Base-by-base conservation (phyloP, 2,329 filamentous ascomycete genomes). In the Lecanosticta acicola region DNA sequence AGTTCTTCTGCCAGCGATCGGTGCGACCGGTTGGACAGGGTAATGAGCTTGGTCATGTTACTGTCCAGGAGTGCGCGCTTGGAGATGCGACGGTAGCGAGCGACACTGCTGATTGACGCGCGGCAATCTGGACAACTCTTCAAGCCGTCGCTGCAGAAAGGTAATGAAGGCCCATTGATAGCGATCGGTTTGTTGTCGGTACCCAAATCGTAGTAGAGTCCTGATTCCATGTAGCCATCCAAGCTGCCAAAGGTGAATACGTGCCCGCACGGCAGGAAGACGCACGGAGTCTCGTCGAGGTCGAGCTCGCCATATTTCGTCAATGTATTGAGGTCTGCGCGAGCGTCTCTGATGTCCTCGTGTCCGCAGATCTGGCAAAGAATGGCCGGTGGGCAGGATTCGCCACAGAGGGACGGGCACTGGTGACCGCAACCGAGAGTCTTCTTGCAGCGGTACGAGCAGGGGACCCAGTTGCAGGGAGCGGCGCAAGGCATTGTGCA, bases 381-480 rank as follows among this genome's bases (percentile, higher is more conserved):
- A 0, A 49, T 55, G 1, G 45, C 26, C 1, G 60, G 39, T 0
- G 80, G 82, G 48, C 83, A 87, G 0, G 47, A 47, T 57, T 86
- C 83, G 1, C 83, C 82, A 53, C 83, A 87, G 1, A 84, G 50
- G 0, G 77, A 79, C 1, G 81, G 81, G 45, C 79, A 87, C 58
- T 71, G 76, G 59, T 86, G 81, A 0, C 78, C 77, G 56, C 83
- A 87, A 0, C 19, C 14, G 3, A 87, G 61, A 0, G 47, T 13
- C 20, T 75, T 68, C 2, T 67, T 57, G 57, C 84, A 88, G 7
- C 83, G 70, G 53, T 71, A 62, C 1, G 75, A 76, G 59, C 83
- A 88, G 1, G 84, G 84, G 0, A 85, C 58, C 65, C 79, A 75
- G 52, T 84, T 70, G 58, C 83, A 88, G 0, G 84, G 83, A 0